phyloP scores from a whole-genome alignment of 73 alveolate genomes.

The Symbiodinium pilosum region DNA sequence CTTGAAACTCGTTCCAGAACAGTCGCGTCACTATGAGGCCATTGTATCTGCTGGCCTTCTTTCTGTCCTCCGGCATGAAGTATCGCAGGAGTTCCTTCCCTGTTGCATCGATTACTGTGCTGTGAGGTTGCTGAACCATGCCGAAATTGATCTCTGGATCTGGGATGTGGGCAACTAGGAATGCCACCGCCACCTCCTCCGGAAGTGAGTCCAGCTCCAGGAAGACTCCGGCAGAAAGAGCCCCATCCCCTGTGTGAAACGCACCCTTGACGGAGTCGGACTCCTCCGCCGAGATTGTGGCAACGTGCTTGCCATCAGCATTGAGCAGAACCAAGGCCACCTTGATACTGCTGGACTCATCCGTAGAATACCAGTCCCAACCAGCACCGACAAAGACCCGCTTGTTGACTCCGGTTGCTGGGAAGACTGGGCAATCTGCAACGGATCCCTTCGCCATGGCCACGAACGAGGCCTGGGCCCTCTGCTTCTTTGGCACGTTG shows the following conservation, averaged over 20 bases:
- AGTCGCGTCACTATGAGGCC: slow-evolving; percentile 3
- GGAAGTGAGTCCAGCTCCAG: slow-evolving; percentile 41
- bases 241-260: slow-evolving; percentile 60
- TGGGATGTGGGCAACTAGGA: slow-evolving; percentile 16
- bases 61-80: slow-evolving; percentile 48
- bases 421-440: slow-evolving; percentile 53
- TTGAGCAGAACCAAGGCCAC: slow-evolving; percentile 18
- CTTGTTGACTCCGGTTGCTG: background rate
- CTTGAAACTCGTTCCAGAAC: slow-evolving; percentile 60
- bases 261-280: slow-evolving; percentile 19
- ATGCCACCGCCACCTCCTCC: slow-evolving; percentile 22
- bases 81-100: slow-evolving; percentile 53
- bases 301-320: slow-evolving; percentile 18
- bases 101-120: slow-evolving; percentile 46
- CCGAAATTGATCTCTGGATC: background rate
- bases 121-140: slow-evolving; percentile 57
- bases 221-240: slow-evolving; percentile 56
- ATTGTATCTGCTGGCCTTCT: background rate
- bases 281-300: slow-evolving; percentile 12
- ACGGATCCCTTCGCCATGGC: slow-evolving; percentile 59
- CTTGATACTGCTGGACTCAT: background rate
- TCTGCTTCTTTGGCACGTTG: background rate
- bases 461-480: slow-evolving; percentile 19
- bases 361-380: slow-evolving; percentile 34
- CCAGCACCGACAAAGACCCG: slow-evolving; percentile 8